Percentiles rank a stretch among this genome's conserved stretches.
Conservation (phyloP, 176 grass and related monocot species). For the Carex kokanica region DNA sequence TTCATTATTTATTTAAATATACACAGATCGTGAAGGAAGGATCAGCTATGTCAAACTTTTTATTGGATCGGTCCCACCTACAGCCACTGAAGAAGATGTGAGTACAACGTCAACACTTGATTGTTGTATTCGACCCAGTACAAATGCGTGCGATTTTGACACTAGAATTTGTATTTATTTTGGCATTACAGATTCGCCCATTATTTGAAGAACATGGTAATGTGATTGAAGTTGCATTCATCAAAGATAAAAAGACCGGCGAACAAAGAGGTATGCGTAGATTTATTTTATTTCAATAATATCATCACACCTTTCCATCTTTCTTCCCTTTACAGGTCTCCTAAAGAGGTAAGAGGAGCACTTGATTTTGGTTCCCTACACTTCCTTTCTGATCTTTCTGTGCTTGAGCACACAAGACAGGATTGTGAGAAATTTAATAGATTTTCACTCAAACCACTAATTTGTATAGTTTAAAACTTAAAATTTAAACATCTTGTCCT, state of each 20-base stretch:
- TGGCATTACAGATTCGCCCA: slow-evolving; percentile 53
- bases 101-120: slow-evolving; percentile 33
- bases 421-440: slow-evolving; percentile 41
- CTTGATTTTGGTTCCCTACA: slow-evolving; percentile 46
- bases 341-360: slow-evolving; percentile 62
- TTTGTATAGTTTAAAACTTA: slow-evolving; percentile 14
- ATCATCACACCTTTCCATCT: slow-evolving; percentile 40
- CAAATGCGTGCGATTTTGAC: slow-evolving; percentile 5
- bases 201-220: slow-evolving; percentile 96
- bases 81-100: slow-evolving; percentile 84
- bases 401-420: slow-evolving; percentile 42
- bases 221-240: slow-evolving; percentile 97
- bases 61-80: slow-evolving; percentile 89
- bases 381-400: slow-evolving; percentile 52
- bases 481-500: slow-evolving; percentile 13
- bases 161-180: slow-evolving; percentile 14
- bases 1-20: slow-evolving; percentile 23
- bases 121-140: background rate
- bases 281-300: slow-evolving; percentile 33
- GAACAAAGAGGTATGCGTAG: slow-evolving; percentile 81
- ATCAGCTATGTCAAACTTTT: slow-evolving; percentile 85
- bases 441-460: slow-evolving; percentile 6
- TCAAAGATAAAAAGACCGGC: slow-evolving; percentile 94
- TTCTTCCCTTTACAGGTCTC: slow-evolving; percentile 74
- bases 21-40: slow-evolving; percentile 62